Base-by-base conservation (phyloP, 768 basidiomycete species). In the Phylloporus rhodoxanthus region DNA sequence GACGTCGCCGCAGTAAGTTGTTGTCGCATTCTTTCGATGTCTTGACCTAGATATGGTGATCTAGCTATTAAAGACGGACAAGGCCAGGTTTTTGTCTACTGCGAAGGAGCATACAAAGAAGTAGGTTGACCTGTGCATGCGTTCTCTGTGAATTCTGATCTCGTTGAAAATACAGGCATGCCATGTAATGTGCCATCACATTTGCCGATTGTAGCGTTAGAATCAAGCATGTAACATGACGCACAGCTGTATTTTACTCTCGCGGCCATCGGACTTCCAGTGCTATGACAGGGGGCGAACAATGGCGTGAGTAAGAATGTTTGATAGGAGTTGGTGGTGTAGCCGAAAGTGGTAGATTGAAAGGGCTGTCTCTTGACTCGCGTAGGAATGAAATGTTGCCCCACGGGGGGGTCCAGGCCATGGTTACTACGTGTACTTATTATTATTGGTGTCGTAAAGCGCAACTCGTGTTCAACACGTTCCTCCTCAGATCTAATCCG, bases 101-200 rank as follows among this genome's bases (percentile, higher is more conserved):
- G 90, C 91, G n/a, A 87, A 76, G 64, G 90, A 92, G 53, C 82
- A 80, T 73, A 89, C 87, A 13, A 91, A 85, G 79, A 91, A 83
- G 91, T 89, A 51, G 60, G 76, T 47, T 15, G 20, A 20, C 25
- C 21, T 29, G 28, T 45, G 38, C 21, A 21, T 39, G 30, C 23
- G 36, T 36, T 30, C 33, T 46, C 23, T 30, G 30, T 21, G 45
- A 14, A 38, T 36, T 52, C 45, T 55, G 30, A 59, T 21, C 45
- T 42, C 17, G 5, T 10, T 15, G 17, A 29, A 21, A 43, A 36
- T 32, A 25, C 39, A 65, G 64, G 50, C 28, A 64, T 36, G 64
- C 64, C 0, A 60, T 52, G 53, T 66, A 52, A 29, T 29, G 50
- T 8, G 29, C 29, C 8, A 10, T 28, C 25, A 6, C 17, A 17